Evolutionary conservation across 129 eudicot species (phyloP).

Genomic region (Lonicera japonica): DNA sequence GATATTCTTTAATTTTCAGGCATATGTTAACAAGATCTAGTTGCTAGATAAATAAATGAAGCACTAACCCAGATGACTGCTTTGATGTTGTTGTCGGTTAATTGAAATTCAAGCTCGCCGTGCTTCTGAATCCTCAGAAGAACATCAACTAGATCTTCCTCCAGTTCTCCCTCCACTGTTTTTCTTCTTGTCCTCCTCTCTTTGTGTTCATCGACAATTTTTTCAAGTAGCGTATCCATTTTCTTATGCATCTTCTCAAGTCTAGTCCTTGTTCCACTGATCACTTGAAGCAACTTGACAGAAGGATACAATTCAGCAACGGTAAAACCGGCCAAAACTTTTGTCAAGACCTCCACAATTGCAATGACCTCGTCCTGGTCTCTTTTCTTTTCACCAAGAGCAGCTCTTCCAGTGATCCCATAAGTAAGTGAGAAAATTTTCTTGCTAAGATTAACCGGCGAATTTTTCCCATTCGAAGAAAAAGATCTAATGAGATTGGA

Average conservation of each 20-base stretch:
- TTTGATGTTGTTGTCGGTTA: constrained; percentile 36
- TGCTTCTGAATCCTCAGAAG: constrained; percentile 32
- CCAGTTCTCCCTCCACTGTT: constrained; percentile 27
- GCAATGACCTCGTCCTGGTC: constrained; percentile 22
- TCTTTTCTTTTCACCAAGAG: constrained; percentile 27
- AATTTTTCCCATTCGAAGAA: constrained; percentile 11
- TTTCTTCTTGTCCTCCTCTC: neutral
- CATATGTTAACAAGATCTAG: too few relatives aligned
- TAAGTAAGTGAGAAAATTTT: constrained; percentile 25
- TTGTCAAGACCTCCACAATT: constrained; percentile 12
- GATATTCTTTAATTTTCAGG: too few relatives aligned
- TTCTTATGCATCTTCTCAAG: constrained; percentile 21
- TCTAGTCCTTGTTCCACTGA: constrained; percentile 16
- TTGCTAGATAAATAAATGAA: neutral
- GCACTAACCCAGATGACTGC: constrained; percentile 42
- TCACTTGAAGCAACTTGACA: constrained; percentile 17
- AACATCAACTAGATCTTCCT: constrained; percentile 46
- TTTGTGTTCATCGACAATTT: constrained; percentile 31
- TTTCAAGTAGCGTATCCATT: constrained; percentile 28
- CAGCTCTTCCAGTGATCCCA: constrained; percentile 25
- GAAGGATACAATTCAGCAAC: constrained; percentile 37
- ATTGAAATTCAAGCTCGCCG: constrained; percentile 23
- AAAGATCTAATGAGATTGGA: constrained; percentile 11
- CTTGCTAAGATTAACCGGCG: constrained; percentile 20
- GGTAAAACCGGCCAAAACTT: constrained; percentile 23